phyloP scores from a whole-genome alignment of 345 rosid genomes.

The Anastatica hierochuntica region DNA sequence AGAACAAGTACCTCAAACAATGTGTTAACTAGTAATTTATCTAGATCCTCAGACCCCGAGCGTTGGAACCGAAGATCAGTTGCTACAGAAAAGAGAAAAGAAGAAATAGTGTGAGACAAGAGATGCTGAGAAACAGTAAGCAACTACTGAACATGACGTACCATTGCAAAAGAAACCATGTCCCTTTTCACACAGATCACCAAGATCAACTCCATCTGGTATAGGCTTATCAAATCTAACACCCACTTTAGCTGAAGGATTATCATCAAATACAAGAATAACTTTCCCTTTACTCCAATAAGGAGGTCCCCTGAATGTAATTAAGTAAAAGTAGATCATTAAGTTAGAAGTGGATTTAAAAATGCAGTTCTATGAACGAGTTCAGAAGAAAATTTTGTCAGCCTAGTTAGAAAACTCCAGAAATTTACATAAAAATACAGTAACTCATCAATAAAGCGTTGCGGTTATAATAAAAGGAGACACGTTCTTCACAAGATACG shows the following conservation, averaged over 20 bases:
- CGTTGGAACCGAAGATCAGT: constrained; percentile 57
- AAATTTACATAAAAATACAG: too few species aligned
- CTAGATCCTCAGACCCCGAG: constrained; percentile 42
- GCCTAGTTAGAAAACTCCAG: too few species aligned
- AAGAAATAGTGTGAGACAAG: constrained; percentile 10
- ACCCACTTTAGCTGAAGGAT: constrained; percentile 74
- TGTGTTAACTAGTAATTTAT: constrained; percentile 53
- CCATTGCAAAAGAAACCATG: constrained; percentile 83
- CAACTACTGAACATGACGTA: constrained; percentile 27
- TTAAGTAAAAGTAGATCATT: neutral
- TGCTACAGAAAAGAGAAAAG: constrained; percentile 32
- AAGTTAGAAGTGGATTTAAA: neutral
- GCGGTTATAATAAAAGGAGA: neutral
- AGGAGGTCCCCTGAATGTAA: constrained; percentile 51
- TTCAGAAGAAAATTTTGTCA: neutral
- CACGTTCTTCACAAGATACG: neutral
- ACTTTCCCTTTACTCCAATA: constrained; percentile 63
- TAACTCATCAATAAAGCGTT: neutral
- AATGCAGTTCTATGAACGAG: neutral
- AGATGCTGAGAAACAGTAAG: constrained; percentile 12
- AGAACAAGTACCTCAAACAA: constrained; percentile 64
- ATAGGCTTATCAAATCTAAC: constrained; percentile 73
- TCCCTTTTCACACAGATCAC: constrained; percentile 55
- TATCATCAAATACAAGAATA: constrained; percentile 51
- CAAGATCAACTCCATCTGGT: constrained; percentile 84